Base-by-base conservation (phyloP, 2,329 filamentous ascomycete genomes). In the Clonostachys solani region DNA sequence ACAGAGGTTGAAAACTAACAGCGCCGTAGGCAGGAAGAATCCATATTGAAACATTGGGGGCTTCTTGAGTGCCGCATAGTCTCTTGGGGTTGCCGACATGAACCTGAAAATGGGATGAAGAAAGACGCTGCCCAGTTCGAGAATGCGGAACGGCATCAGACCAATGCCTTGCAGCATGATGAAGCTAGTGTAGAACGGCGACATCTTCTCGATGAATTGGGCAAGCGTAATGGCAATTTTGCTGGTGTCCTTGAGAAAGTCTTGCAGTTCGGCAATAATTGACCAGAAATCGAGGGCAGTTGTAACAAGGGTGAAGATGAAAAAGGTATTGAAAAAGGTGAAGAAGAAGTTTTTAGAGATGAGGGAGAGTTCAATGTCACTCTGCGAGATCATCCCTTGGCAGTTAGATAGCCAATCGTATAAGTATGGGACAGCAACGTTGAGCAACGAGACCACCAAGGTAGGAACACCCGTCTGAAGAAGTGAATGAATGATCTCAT, bases 341-440 rank as follows among this genome's bases (percentile, higher is more conserved):
- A 99, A 99, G 76, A 97, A 96, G 71, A 97, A 99, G 67, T 97
- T 99, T 72, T 99, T 99, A 46, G 90, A 96, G 54, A 99, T 92
- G 41, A 95, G 78, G 0, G 94, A 97, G 7, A 99, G 77, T 65
- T 97, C 94, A 18, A 99, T 85, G 52, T 99, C 94, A 41, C 90
- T 90, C 56, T 91, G 89, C 1, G 94, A 97, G 45, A 96, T 89
- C 84, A 95, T 95, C 43, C 94, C 94, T 71, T 99, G 94, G 45
- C 83, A 79, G 62, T 92, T 92, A 4, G 92, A 90, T 12, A 99
- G 79, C 73, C 85, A 96, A 57, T 95, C 91, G 69, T 99, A 99
- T 0, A 99, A 73, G 61, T 95, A 97, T 0, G 94, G 95, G 2
- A 97, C 92, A 7, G 86, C 78, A 44, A 96, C 80, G 58, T 94